phyloP scores from a whole-genome alignment of 1,284 basidiomycete species.

The Fomitiporia mediterranea region DNA sequence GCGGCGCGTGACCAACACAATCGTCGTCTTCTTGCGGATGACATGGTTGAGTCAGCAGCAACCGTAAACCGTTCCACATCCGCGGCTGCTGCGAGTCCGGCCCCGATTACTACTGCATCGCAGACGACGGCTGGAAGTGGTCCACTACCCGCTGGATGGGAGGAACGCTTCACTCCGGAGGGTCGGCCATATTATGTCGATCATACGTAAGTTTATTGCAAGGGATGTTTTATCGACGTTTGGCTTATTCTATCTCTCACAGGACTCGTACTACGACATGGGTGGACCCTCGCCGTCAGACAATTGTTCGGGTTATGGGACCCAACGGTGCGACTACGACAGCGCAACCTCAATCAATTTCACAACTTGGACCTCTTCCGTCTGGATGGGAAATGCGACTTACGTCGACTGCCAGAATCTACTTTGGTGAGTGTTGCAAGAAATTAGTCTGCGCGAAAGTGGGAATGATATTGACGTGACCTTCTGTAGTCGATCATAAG shows the following conservation, averaged over 20 bases:
- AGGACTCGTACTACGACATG: slow-evolving; percentile 96
- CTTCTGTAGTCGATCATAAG: slow-evolving; percentile 10
- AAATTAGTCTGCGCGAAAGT: background rate
- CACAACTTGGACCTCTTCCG: slow-evolving; percentile 91
- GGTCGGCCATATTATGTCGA: slow-evolving; percentile 80
- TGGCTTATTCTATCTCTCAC: slow-evolving; percentile 38
- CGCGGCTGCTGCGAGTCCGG: slow-evolving; percentile 32
- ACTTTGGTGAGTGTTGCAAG: slow-evolving; percentile 82
- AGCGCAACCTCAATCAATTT: slow-evolving; percentile 76
- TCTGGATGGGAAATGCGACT: slow-evolving; percentile 98
- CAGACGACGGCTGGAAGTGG: slow-evolving; percentile 74
- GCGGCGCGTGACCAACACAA: slow-evolving; percentile 76
- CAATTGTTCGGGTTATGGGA: slow-evolving; percentile 71
- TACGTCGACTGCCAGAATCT: slow-evolving; percentile 88
- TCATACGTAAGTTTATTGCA: slow-evolving; percentile 23
- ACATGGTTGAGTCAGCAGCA: slow-evolving; percentile 71
- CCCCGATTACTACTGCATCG: slow-evolving; percentile 48
- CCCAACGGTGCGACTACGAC: slow-evolving; percentile 73
- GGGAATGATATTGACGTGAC: background rate
- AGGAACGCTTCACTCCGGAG: slow-evolving; percentile 93
- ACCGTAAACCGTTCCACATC: slow-evolving; percentile 35
- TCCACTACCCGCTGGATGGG: slow-evolving; percentile 88
- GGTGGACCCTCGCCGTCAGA: slow-evolving; percentile 93
- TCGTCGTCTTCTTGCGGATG: slow-evolving; percentile 74
- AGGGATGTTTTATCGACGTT: background rate